Base-by-base conservation (phyloP, 1,284 basidiomycete genomes). In the Moniliella sp. region DNA sequence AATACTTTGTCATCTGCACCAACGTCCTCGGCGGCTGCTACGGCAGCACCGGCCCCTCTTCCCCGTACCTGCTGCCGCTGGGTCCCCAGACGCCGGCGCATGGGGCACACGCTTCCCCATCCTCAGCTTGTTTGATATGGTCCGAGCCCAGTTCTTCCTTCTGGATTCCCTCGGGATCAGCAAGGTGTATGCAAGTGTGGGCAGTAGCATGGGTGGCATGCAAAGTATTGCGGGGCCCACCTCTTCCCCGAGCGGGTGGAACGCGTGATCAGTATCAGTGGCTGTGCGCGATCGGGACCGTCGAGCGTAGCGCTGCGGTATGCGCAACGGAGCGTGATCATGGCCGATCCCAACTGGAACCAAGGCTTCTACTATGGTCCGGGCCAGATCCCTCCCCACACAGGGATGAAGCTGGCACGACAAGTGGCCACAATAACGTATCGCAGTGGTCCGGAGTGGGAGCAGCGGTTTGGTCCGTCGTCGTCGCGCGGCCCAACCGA, bases 361-460 rank as follows among this genome's bases (percentile, higher is more conserved):
- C 75, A 84, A 25, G 88, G 91, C 1, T 93, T 88, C 61, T 99
- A 99, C 64, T 99, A 99, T 56, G 78, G 82, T 3, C 28, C 33
- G 33, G 51, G 46, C 25, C 69, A 71, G n/a, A 59, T 86, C 9
- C n/a, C 88, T 1, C 88, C 88, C 2, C 91, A 97, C 60, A 80
- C 76, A 2, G 88, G 88, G 15, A 94, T 97, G 84, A 99, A 99
- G 63, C 71, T 99, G 18, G 91, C 88, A 11, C 72, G 88, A 41
- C 88, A 99, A 65, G 94, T 99, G 46, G 91, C 91, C 4, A 97
- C 91, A 0, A 93, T 99, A 57, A 97, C 91, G 0, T 99, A 99
- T 62, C 76, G 91, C 15, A 94, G 86, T 5, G 91, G 91, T 1
- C 88, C 91, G 3, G 88, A 99, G 63, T 99, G 88, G 88, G 91